Evolutionary conservation across 164 flowering plant species (phyloP), one percentile per base, ranked within the genome.

Genomic region (Tinospora cordifolia): DNA sequence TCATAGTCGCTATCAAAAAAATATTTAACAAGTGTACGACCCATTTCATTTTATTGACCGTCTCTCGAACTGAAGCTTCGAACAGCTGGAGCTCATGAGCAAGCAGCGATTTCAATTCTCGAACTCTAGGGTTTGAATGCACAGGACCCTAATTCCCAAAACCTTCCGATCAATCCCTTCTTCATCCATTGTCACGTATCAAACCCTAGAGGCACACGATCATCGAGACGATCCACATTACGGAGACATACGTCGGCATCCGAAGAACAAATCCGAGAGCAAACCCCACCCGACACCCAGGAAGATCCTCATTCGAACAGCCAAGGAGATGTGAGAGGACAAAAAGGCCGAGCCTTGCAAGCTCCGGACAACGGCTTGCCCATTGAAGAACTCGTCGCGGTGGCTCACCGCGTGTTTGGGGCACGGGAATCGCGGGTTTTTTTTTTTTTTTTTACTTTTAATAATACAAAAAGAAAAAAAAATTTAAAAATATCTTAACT

Each of bases 221-320:
- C 26, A 70, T 41, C 66, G 38, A 41, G 66, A 75, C 66, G 84
- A 84, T 77, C 76, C 82, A 11, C 67, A 51, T 15, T 85, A 84
- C 66, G 38, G 69, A 0, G 96, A 90, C 66, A 68, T 90, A 12
- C 96, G 93, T 3, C 80, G 68, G 69, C 87, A 86, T 39, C 67
- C 39, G 0, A 74, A 69, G 44, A 79, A 46, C n/a, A 85, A 84
- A 76, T 77, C 84, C 3, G 84, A 85, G 79, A 77, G 92, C 70
- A 90, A 90, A 69, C 90, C 93, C 0, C 88, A 83, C 60, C 83
- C 81, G 10, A 88, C 96, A 0, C 86, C 90, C n/a, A 81, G 88
- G 89, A 88, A 86, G 58, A 69, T 79, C 14, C 63, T 90, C 75
- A 84, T 90, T 39, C 76, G 74, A 62, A 84, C 83, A 62, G 93